Evolutionary conservation across 2,329 filamentous ascomycete species (phyloP), one percentile per base, ranked within the genome.

Genomic region (Dothideomycetes sp.): DNA sequence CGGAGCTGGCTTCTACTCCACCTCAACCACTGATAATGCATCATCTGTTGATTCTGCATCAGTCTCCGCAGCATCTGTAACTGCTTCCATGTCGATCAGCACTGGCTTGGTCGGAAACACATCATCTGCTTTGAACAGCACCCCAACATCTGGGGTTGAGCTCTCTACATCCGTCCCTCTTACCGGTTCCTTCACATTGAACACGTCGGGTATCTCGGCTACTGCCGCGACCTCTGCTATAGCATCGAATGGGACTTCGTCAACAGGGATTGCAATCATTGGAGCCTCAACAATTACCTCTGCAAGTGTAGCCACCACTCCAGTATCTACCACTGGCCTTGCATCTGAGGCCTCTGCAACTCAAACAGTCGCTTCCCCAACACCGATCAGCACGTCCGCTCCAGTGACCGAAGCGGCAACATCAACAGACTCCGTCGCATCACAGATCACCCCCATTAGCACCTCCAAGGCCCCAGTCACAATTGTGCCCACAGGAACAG

Each of bases 401-500:
- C 16, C 39, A 12, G 38, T 33, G 19, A 12, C 27, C 11, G 16
- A 16, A 22, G 24, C 39, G 14, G 16, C 16, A 17, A 11, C 32
- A 16, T 17, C 32, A 9, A 15, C 32, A 9, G 32, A 34, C 16
- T 17, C 16, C 12, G 22, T 16, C 4, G 14, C 27, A 19, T 9
- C 14, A 9, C 30, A 24, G 12, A 24, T 32, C 27, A 40, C 18
- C 27, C 34, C 38, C 2, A 14, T 14, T 24, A 31, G 10, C 11
- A 14, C 36, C 17, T 40, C 38, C 19, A 27, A 38, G n/a, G 38
- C 37, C 11, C 53, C 59, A 17, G 50, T 52, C 10, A 65, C 65
- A n/a, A 61, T 71, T n/a, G 42, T 52, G 9, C 59, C 67, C 2
- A 72, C 61, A 9, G 67, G 62, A 12, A 66, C 64, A 8, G 59